Evolutionary conservation across 2,329 filamentous ascomycete species (phyloP).

Genomic region (Aspergillus melleus): DNA sequence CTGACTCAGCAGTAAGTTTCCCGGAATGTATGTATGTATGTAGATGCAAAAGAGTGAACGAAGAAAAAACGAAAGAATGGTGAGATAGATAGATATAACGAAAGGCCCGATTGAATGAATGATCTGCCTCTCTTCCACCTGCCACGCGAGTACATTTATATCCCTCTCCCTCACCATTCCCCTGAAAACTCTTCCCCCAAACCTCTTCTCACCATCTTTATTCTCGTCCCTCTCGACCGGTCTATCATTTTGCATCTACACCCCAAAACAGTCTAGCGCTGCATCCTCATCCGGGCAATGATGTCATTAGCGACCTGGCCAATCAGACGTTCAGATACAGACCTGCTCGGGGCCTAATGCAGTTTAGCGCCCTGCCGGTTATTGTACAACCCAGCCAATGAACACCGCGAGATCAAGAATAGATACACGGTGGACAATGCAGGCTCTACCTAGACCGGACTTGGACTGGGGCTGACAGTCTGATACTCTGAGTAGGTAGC

Average conservation of each 20-base stretch:
- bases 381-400: neutral
- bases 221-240: neutral
- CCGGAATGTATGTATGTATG: no score
- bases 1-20: no score
- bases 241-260: neutral
- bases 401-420: neutral
- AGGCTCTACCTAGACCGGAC: neutral
- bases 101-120: neutral
- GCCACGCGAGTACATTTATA: neutral
- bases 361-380: neutral
- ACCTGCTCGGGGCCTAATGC: neutral
- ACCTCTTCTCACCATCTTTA: neutral
- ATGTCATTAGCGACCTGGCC: constrained; percentile 5
- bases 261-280: neutral
- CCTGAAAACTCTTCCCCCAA: neutral
- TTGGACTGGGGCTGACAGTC: no score
- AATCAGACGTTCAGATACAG: neutral
- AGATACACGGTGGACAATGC: neutral
- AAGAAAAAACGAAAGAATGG: no score
- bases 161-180: neutral
- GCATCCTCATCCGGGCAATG: neutral
- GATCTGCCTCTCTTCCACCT: neutral
- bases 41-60: no score
- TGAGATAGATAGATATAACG: neutral
- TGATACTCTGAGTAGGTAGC: no score